Conservation (phyloP, 1,284 basidiomycete species). For the Sparassis latifolia region DNA sequence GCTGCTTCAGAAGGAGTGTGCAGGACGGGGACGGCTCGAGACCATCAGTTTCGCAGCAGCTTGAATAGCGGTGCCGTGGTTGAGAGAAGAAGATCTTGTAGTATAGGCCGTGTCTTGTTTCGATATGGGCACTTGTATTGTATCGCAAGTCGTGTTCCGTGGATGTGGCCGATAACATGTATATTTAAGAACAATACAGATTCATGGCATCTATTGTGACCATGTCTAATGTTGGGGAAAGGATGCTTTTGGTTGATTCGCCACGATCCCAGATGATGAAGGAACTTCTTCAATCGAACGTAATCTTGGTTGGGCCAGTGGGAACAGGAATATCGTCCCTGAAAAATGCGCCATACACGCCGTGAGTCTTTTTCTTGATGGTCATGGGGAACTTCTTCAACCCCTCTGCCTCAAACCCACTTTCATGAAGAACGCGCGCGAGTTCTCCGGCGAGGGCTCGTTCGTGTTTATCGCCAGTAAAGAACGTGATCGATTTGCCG, state of each 20-base stretch:
- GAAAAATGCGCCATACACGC: slow-evolving; percentile 82
- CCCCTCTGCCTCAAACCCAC: slow-evolving; percentile 73
- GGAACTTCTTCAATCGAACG: slow-evolving; percentile 37
- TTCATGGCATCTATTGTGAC: too few species aligned
- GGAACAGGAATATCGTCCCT: slow-evolving; percentile 72
- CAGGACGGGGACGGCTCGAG: slow-evolving; percentile 80
- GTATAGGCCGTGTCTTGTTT: background rate
- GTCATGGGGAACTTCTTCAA: slow-evolving; percentile 92
- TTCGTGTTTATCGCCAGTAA: slow-evolving; percentile 87
- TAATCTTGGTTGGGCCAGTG: slow-evolving; percentile 84
- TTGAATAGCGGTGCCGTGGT: background rate
- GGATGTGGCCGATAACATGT: too few species aligned
- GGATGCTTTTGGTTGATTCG: too few species aligned
- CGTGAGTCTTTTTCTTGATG: slow-evolving; percentile 93
- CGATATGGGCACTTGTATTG: too few species aligned
- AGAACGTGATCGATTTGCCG: slow-evolving; percentile 95
- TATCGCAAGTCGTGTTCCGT: too few species aligned
- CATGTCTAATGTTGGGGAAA: too few species aligned
- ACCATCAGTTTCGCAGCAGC: slow-evolving; percentile 67
- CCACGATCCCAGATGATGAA: too few species aligned
- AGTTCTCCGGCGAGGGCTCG: slow-evolving; percentile 89
- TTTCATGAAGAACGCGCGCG: slow-evolving; percentile 86
- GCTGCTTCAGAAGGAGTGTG: slow-evolving; percentile 84
- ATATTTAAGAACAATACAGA: too few species aligned
- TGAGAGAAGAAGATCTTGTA: slow-evolving; percentile 21